Evolutionary conservation across 805 yeast genomes (phyloP).

Genomic region (Diddensiella caesifluorescens): DNA sequence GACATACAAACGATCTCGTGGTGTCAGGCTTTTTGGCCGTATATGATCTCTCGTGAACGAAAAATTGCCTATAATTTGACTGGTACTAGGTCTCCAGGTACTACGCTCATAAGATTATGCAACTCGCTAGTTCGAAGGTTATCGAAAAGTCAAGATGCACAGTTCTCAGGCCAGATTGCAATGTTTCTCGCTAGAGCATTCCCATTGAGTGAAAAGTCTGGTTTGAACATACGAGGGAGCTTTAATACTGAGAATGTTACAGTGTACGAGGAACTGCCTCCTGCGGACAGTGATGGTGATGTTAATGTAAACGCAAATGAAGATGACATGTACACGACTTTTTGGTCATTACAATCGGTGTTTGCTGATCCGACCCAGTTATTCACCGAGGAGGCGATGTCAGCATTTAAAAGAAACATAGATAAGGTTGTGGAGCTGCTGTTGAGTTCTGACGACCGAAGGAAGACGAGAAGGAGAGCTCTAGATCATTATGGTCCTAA

Average conservation of each 20-base stretch:
- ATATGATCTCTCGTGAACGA: slow-evolving; percentile 27
- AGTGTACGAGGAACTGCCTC: slow-evolving; percentile 18
- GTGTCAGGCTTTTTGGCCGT: slow-evolving; percentile 35
- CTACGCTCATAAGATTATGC: slow-evolving; percentile 32
- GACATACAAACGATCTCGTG: slow-evolving; percentile 31
- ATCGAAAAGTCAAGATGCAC: slow-evolving; percentile 31
- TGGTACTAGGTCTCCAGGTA: slow-evolving; percentile 32
- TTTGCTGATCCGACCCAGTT: slow-evolving; percentile 27
- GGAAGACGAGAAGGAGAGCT: slow-evolving; percentile 6
- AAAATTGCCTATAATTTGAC: slow-evolving; percentile 23
- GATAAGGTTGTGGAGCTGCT: slow-evolving; percentile 20
- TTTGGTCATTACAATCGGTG: slow-evolving; percentile 31
- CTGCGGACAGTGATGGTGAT: slow-evolving; percentile 13
- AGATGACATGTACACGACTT: slow-evolving; percentile 20
- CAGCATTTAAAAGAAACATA: slow-evolving; percentile 16
- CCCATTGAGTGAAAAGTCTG: slow-evolving; percentile 34
- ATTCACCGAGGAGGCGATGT: slow-evolving; percentile 10
- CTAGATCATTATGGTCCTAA: slow-evolving; percentile 1
- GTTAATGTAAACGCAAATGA: slow-evolving; percentile 8
- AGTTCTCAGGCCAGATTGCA: slow-evolving; percentile 33
- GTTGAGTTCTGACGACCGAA: not conserved
- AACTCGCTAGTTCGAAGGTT: slow-evolving; percentile 32
- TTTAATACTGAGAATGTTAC: slow-evolving; percentile 33
- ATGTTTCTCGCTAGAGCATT: slow-evolving; percentile 33
- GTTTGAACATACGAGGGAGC: slow-evolving; percentile 33